Evolutionary conservation across 208 protist species (phyloP).

Genomic region (Trypanosomatidae sp.): DNA sequence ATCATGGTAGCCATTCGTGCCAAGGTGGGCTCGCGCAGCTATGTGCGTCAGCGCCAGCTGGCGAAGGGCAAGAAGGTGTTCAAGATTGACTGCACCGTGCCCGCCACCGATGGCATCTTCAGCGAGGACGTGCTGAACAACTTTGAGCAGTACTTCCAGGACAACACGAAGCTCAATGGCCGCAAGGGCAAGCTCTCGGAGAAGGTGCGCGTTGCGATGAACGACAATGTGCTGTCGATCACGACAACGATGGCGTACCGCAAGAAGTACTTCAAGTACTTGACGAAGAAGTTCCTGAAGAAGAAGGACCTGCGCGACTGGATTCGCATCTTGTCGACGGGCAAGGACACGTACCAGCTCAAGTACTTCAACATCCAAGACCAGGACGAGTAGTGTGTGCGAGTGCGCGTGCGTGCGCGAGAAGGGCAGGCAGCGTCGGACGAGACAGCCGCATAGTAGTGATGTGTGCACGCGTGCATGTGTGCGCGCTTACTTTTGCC

Average conservation of each 20-base stretch:
- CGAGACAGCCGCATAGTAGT: no score
- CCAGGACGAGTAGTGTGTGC: constrained; percentile 64
- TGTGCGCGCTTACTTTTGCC: no score
- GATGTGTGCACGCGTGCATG: neutral
- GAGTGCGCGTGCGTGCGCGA: neutral
- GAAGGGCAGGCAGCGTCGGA: neutral
- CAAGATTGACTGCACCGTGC: constrained; percentile 33
- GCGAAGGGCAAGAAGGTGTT: constrained; percentile 84
- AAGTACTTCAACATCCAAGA: constrained; percentile 98
- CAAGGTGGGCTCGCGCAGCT: constrained; percentile 62
- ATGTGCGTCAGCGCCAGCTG: constrained; percentile 58
- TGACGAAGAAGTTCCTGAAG: constrained; percentile 99
- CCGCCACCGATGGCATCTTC: constrained; percentile 52
- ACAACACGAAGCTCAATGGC: constrained; percentile 97
- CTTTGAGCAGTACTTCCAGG: constrained; percentile 95
- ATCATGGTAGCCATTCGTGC: constrained; percentile 86
- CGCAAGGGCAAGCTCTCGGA: constrained; percentile 95
- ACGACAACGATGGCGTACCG: constrained; percentile 88
- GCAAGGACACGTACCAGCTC: constrained; percentile 94
- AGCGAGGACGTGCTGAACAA: constrained; percentile 70
- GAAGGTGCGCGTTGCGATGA: constrained; percentile 78
- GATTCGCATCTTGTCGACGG: constrained; percentile 93
- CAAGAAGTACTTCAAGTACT: constrained; percentile 99
- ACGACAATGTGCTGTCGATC: constrained; percentile 89
- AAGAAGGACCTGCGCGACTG: constrained; percentile 97